Base-by-base conservation (phyloP, 495 filamentous ascomycete genomes). In the Hamigera avellanea region DNA sequence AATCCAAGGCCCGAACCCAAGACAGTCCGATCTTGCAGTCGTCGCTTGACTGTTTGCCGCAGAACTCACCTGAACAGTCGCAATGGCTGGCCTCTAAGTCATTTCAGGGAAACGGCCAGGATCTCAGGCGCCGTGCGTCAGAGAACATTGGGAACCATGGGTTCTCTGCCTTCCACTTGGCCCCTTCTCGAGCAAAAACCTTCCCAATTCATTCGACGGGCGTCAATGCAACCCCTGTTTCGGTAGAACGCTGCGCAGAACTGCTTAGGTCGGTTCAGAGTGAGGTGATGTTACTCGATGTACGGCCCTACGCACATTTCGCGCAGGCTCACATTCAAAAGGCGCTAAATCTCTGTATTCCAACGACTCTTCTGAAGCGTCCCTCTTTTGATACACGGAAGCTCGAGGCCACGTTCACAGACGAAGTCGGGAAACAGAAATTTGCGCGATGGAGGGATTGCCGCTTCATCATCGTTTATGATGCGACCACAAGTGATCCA, bases 301-400 rank as follows among this genome's bases (percentile, higher is more conserved):
- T 98, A 19, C 77, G 91, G 14, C 85, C 91, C 6, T 86, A 79
- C 40, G 81, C 85, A 8, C 83, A 87, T 46, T 95, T 78, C 52
- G 69, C 78, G 8, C 67, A 76, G 27, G 80, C 81, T 32, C 75
- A 81, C 17, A 83, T 98, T 14, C 52, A 62, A 28, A 79, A 78
- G 5, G 86, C 91, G 0, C 56, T 98, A 31, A 96, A 93, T 57
- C 68, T 98, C 9, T 96, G 93, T 43, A 93, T 96, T 37, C 91
- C 91, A 0, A 98, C 91, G 7, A 98, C 89, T 0, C 59, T 98
- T 26, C 61, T 96, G 28, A 98, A 95, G 57, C 70, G 91, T 35
- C 78, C 82, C 8, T 89, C 91, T 0, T 98, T 89, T 57, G 86
- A 89, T 43, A 72, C 93, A n/a, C 66, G 84, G 37, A 96, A 93